Base-by-base conservation (phyloP, 2,329 filamentous ascomycete genomes). In the Ceratocystis papillata region DNA sequence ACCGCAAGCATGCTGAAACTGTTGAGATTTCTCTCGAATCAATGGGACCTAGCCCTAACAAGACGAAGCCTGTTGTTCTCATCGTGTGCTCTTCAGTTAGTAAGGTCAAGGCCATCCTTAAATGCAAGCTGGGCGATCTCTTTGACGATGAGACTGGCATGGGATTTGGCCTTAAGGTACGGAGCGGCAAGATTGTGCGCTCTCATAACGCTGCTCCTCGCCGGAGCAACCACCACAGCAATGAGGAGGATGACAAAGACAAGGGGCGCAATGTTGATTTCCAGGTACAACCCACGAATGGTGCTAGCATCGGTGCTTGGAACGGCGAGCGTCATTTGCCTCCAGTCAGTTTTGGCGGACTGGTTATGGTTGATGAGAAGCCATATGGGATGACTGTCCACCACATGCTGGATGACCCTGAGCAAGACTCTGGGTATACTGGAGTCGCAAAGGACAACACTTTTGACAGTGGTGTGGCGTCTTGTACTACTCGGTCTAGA, bases 361-460 rank as follows among this genome's bases (percentile, higher is more conserved):
- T 96, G 3, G 85, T 97, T 50, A 78, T 94, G 41, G 85, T 97
- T 1, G 91, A 97, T 72, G 85, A 88, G 65, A 86, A 88, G 73
- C 84, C 89, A 0, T 94, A 91, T 72, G 93, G 93, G 12, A 94
- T 97, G 89, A 96, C 90, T 25, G 93, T 97, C 0, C 93, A 97
- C 72, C 93, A 97, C 74, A 93, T 97, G 85, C 83, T 97, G 1
- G 93, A 96, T 78, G 83, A 86, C 67, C 83, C 83, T 0, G 82
- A 83, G 2, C 48, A 64, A 30, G 65, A 55, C 5, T 63, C 45
- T 45, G 25, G 41, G 10, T 33, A 67, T 44, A n/a, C 22, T 20
- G 59, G 55, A 50, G 48, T 45, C 10, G 45, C 46, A n/a, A 45
- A 44, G 10, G 60, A 62, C 69, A 70, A 20, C 3, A 7, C n/a